Conservation (phyloP, 1,284 basidiomycete genomes). For the Leccinum holopus region DNA sequence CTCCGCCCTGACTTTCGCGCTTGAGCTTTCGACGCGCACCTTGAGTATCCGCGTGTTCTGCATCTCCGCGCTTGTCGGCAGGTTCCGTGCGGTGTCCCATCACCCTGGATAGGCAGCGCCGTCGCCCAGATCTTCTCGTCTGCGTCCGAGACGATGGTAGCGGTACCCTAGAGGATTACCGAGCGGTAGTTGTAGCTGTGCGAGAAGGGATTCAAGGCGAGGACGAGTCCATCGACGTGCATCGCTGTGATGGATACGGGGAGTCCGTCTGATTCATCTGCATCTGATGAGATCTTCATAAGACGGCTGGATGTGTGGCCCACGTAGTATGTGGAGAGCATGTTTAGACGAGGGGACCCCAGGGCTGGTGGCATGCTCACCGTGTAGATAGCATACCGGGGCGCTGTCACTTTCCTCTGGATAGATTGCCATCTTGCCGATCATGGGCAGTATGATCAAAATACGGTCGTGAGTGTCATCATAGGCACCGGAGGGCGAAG, state of each 20-base stretch:
- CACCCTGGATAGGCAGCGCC: slow-evolving; percentile 22
- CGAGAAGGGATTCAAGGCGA: slow-evolving; percentile 26
- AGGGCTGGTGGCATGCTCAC: slow-evolving; percentile 7
- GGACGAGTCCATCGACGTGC: slow-evolving; percentile 27
- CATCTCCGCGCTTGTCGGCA: slow-evolving; percentile 26
- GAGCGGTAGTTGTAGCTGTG: slow-evolving; percentile 32
- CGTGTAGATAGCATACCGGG: slow-evolving; percentile 28
- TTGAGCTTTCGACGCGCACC: slow-evolving; percentile 23
- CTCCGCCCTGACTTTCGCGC: slow-evolving; percentile 26
- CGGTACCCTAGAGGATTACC: slow-evolving; percentile 24
- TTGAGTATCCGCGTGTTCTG: slow-evolving; percentile 28
- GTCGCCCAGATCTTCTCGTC: slow-evolving; percentile 30
- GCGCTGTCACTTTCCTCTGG: slow-evolving; percentile 7
- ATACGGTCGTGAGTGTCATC: slow-evolving; percentile 15
- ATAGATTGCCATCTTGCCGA: slow-evolving; percentile 26
- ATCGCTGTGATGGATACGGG: slow-evolving; percentile 26
- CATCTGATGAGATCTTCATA: slow-evolving; percentile 22
- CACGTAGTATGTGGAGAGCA: neutral
- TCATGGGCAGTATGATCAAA: slow-evolving; percentile 29
- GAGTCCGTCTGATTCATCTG: slow-evolving; percentile 10
- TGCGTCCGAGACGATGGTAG: slow-evolving; percentile 14
- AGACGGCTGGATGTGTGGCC: slow-evolving; percentile 29
- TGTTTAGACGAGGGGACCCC: neutral
- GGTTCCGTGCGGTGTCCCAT: slow-evolving; percentile 27
- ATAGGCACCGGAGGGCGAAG: slow-evolving; percentile 13